Evolutionary conservation across 257 asterid species (phyloP), one percentile per base, ranked within the genome.

Genomic region (Primulina eburnea): DNA sequence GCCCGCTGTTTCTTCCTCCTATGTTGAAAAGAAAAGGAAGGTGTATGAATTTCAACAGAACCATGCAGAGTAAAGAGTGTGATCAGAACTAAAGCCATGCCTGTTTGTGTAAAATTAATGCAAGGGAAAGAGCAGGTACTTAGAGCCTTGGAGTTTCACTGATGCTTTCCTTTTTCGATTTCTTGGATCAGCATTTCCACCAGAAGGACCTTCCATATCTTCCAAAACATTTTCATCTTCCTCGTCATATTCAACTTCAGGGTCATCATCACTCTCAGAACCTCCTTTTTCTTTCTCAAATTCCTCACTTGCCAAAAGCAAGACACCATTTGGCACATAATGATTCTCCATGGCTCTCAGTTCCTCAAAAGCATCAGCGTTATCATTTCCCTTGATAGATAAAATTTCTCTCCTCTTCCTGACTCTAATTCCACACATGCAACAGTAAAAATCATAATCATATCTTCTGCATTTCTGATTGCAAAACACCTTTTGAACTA

Each of bases 291-390:
- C 93, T 62, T 87, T 78, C 76, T 73, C 96, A 82, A 89, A 88
- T 76, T 86, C 95, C 75, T 82, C 88, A 76, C 82, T 89, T 8
- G 95, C 83, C 79, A 94, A 81, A 77, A 90, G 90, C 82, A 89
- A 67, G 38, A 81, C 75, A 62, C 87, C 82, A 21, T 16, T 74
- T 68, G 63, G 62, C 55, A 73, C 80, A 65, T 84, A 77, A 71
- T 79, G 87, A 70, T 77, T 82, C 83, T 80, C 84, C 73, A 70
- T 68, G 53, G 64, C 81, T 79, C 74, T 82, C 85, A 79, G 30
- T 64, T 76, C 79, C 69, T 59, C 78, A 62, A 73, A 79, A 62
- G 50, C 69, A 71, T 75, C 69, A 64, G 79, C 67, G 6, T 71
- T 82, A 77, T 79, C 62, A 59, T 77, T 79, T 55, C 82, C 95